A percentile compares a stretch with the other conserved stretches of the same genome.
Evolutionary conservation across 1,139 yeast species (phyloP).

Genomic region (Candida neerlandica): DNA sequence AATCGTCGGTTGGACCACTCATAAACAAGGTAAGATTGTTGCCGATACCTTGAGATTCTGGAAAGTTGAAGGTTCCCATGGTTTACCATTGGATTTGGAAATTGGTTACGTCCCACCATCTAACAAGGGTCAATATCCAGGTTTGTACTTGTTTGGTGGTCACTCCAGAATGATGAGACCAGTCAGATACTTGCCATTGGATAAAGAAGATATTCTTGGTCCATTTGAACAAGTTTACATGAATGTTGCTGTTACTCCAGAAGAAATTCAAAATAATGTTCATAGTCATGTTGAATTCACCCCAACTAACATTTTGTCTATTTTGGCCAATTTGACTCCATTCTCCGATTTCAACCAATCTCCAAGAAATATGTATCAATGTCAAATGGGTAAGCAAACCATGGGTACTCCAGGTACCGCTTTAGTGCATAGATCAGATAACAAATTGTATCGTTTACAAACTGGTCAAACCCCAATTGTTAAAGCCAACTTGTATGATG

Average conservation of each 20-base stretch:
- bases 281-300: slow-evolving; percentile 94
- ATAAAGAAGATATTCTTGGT: slow-evolving; percentile 84
- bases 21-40: slow-evolving; percentile 80
- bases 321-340: slow-evolving; percentile 94
- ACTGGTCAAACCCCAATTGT: slow-evolving; percentile 98
- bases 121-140: slow-evolving; percentile 95
- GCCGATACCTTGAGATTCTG: slow-evolving; percentile 91
- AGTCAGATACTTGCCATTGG: slow-evolving; percentile 84
- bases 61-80: slow-evolving; percentile 83
- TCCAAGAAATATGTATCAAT: slow-evolving; percentile 99
- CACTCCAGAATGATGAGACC: slow-evolving; percentile 96
- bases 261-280: slow-evolving; percentile 77
- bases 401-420: slow-evolving; percentile 99
- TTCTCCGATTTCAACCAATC: slow-evolving; percentile 98
- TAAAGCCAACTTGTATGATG: slow-evolving; percentile 89
- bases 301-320: slow-evolving; percentile 92
- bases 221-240: slow-evolving; percentile 98
- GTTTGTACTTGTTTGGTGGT: slow-evolving; percentile 87
- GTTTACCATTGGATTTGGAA: slow-evolving; percentile 83
- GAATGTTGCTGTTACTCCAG: slow-evolving; percentile 94
- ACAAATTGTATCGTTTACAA: slow-evolving; percentile 89
- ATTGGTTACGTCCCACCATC: slow-evolving; percentile 96
- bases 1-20: slow-evolving; percentile 93
- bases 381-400: slow-evolving; percentile 99
- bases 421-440: slow-evolving; percentile 87